Evolutionary conservation across 768 basidiomycete genomes (phyloP).

Genomic region (Leccinum subtestaceum): DNA sequence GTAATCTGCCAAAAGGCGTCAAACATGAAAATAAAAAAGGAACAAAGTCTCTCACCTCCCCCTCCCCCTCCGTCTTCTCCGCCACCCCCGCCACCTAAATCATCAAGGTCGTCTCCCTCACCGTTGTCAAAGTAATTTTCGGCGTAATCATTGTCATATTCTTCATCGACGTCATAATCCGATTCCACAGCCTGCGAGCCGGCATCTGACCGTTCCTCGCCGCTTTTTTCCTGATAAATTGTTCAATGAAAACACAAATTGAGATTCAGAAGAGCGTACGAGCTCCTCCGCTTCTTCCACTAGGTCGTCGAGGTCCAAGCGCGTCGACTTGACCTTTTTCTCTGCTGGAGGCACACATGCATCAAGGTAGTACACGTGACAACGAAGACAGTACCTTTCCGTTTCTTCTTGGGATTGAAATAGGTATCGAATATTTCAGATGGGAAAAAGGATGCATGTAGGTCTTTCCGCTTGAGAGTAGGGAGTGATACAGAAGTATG

Average conservation of each 20-base stretch:
- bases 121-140: constrained; percentile 92
- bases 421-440: constrained; percentile 71
- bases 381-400: constrained; percentile 37
- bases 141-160: constrained; percentile 89
- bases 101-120: constrained; percentile 77
- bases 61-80: constrained; percentile 66
- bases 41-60: constrained; percentile 3
- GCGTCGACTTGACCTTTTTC: constrained; percentile 38
- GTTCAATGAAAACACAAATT: neutral
- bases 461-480: constrained; percentile 62
- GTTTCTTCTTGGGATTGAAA: constrained; percentile 73
- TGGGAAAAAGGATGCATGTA: constrained; percentile 79
- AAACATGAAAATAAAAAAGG: neutral
- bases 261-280: constrained; percentile 30
- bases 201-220: constrained; percentile 63
- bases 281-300: constrained; percentile 62
- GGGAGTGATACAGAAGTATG: constrained; percentile 60
- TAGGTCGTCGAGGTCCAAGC: constrained; percentile 65
- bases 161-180: constrained; percentile 87
- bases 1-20: constrained; percentile 17
- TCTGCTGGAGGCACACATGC: constrained; percentile 13
- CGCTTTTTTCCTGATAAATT: constrained; percentile 58
- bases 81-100: constrained; percentile 68
- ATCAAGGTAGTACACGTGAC: neutral
- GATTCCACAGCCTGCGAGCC: constrained; percentile 64